Percentiles rank a stretch among this genome's conserved stretches.
Evolutionary conservation across 371 early-diverging fungal genomes (phyloP).

Genomic region (Amoeboaphelidium occidentale): DNA sequence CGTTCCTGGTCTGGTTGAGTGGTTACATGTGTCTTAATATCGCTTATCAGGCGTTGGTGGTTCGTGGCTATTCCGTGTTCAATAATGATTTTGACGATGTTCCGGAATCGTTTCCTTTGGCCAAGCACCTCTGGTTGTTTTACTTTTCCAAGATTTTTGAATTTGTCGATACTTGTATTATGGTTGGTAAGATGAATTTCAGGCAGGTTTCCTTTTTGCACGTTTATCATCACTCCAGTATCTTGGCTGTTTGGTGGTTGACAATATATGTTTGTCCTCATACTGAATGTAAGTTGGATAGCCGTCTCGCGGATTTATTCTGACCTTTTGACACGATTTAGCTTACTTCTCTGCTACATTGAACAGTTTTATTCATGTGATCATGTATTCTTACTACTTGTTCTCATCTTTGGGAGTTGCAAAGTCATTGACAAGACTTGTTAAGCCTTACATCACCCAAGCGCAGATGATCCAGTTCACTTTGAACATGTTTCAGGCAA

Average conservation of each 20-base stretch:
- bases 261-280: slow-evolving; percentile 25
- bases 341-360: slow-evolving; percentile 26
- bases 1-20: slow-evolving; percentile 17
- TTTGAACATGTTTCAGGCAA: slow-evolving; percentile 22
- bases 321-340: slow-evolving; percentile 1
- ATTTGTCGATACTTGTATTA: slow-evolving; percentile 34
- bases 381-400: slow-evolving; percentile 37
- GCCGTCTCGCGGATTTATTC: slow-evolving; percentile 2
- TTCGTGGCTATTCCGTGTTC: slow-evolving; percentile 15
- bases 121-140: slow-evolving; percentile 25
- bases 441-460: slow-evolving; percentile 20
- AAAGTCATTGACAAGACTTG: slow-evolving; percentile 2
- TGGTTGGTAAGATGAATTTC: slow-evolving; percentile 33
- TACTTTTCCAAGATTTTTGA: slow-evolving; percentile 31
- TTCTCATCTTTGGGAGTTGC: slow-evolving; percentile 16
- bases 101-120: slow-evolving; percentile 7
- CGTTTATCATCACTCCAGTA: slow-evolving; percentile 34
- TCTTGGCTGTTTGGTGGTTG: slow-evolving; percentile 32
- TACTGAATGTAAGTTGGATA: slow-evolving; percentile 16
- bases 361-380: slow-evolving; percentile 32
- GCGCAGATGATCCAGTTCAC: slow-evolving; percentile 35
- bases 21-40: slow-evolving; percentile 25
- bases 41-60: slow-evolving; percentile 16
- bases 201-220: slow-evolving; percentile 37
- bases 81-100: slow-evolving; percentile 17